Evolutionary conservation across 2,329 filamentous ascomycete genomes (phyloP), one percentile per base, ranked within the genome.

Genomic region (Pseudopyrenochaeta lycopersici): DNA sequence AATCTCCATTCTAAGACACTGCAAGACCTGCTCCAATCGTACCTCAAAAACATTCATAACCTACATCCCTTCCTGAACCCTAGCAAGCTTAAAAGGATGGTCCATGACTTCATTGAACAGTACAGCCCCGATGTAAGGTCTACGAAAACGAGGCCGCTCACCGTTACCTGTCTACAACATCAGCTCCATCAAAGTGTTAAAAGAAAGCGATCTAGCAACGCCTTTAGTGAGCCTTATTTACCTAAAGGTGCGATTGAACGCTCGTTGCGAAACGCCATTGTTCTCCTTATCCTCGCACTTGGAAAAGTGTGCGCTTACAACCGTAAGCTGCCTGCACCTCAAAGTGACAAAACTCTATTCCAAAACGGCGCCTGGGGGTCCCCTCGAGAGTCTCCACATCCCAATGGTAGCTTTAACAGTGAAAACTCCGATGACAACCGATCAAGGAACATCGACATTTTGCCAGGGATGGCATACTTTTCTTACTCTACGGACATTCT

Each of bases 391-490:
- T 79, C 77, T 15, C 76, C 76, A 4, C 69, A 70, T 11, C 69
- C 77, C 3, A 74, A 74, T 63, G 62, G 59, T 33, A 72, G n/a
- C n/a, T n/a, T n/a, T n/a, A n/a, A n/a, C n/a, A n/a, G 69, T 41
- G 66, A 71, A 4, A 53, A 52, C 4, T 62, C 62, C 2, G 54
- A 64, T 6, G 67, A 70, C 5, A 61, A 41, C 29, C 65, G 67
- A 2, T 73, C 60, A 47, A 82, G 84, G 63, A 97, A 96, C 69
- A 82, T 95, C 45, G 92, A 98, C 66, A 84, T 90, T 6, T 90
- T 97, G 56, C 94, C 95, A 0, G 95, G 95, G 0, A 80, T 98
- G 52, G 90, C 92, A 27, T 97, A 97, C 72, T 97, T 93, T 72
- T 90, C 90, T 1, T 88, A 90, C 56, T 93, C 92, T 2, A 89